phyloP scores from a whole-genome alignment of 2,329 filamentous ascomycete species.

The Fusarium ambrosium region DNA sequence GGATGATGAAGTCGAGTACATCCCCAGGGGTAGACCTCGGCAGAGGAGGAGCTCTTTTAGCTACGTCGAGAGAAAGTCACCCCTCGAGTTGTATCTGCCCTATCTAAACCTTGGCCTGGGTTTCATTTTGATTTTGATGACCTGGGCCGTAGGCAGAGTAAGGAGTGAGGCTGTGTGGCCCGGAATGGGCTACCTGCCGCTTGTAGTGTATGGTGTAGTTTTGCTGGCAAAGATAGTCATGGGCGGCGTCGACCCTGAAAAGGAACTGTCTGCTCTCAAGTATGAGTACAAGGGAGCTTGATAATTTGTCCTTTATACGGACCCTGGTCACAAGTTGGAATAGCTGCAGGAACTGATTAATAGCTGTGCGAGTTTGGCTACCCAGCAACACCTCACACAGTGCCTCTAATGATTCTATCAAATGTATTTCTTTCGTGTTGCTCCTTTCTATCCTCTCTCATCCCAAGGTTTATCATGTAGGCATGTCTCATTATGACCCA shows the following conservation, averaged over 20 bases:
- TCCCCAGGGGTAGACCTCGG: slow-evolving; percentile 29
- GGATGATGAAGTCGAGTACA: slow-evolving; percentile 29
- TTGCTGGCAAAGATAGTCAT: slow-evolving; percentile 75
- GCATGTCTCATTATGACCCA: slow-evolving; percentile 42
- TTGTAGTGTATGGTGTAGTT: slow-evolving; percentile 71
- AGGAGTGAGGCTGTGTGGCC: slow-evolving; percentile 53
- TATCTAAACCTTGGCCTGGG: slow-evolving; percentile 72
- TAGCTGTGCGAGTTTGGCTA: slow-evolving; percentile 3
- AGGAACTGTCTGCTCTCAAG: slow-evolving; percentile 71
- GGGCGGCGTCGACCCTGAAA: slow-evolving; percentile 76
- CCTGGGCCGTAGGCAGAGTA: slow-evolving; percentile 53
- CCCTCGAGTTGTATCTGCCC: slow-evolving; percentile 71
- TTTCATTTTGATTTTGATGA: slow-evolving; percentile 63
- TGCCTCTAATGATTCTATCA: slow-evolving; percentile 21
- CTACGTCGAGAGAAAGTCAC: slow-evolving; percentile 49
- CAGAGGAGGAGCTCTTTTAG: slow-evolving; percentile 41
- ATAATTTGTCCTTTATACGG: slow-evolving; percentile 3
- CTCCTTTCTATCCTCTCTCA: slow-evolving; percentile 34
- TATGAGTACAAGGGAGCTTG: slow-evolving; percentile 78
- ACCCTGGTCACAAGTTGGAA: neutral
- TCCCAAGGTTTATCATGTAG: slow-evolving; percentile 30
- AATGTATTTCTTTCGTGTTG: slow-evolving; percentile 5
- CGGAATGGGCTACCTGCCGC: slow-evolving; percentile 66
- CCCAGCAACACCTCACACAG: neutral
- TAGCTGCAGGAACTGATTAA: neutral